phyloP scores from a whole-genome alignment of 1,284 basidiomycete species.

The Cutaneotrichosporon mucoides region DNA sequence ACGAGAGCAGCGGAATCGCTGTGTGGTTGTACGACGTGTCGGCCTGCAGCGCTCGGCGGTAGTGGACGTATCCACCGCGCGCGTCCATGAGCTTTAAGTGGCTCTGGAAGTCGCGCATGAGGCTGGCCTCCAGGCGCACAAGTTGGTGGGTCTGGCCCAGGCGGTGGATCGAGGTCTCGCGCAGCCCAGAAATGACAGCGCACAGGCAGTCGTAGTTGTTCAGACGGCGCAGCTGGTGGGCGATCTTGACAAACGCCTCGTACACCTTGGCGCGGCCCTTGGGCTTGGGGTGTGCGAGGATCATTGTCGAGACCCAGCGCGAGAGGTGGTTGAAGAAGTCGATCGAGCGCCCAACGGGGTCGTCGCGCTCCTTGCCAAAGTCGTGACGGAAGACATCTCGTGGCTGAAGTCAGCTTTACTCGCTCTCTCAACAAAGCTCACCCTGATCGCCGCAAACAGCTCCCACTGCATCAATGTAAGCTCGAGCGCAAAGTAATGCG shows the following conservation, averaged over 20 bases:
- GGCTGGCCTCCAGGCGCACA: slow-evolving; percentile 23
- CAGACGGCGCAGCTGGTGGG: slow-evolving; percentile 44
- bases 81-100: slow-evolving; percentile 46
- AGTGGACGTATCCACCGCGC: slow-evolving; percentile 39
- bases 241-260: slow-evolving; percentile 43
- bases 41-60: slow-evolving; percentile 36
- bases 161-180: slow-evolving; percentile 45
- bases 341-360: slow-evolving; percentile 39
- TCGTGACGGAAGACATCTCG: slow-evolving; percentile 47
- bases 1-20: slow-evolving; percentile 45
- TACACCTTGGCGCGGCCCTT: slow-evolving; percentile 46
- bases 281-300: slow-evolving; percentile 43
- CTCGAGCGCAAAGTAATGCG: slow-evolving; percentile 41
- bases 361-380: slow-evolving; percentile 44
- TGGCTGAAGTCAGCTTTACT: slow-evolving; percentile 16
- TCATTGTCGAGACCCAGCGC: slow-evolving; percentile 46
- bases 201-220: slow-evolving; percentile 49
- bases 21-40: slow-evolving; percentile 38
- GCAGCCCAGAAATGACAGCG: slow-evolving; percentile 45
- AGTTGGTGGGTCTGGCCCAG: slow-evolving; percentile 37
- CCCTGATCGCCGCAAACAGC: slow-evolving; percentile 38
- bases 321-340: slow-evolving; percentile 49
- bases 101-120: slow-evolving; percentile 36
- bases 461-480: slow-evolving; percentile 48
- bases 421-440: neutral